Base-by-base conservation (phyloP, 768 basidiomycete species). In the Auriscalpium orientale region DNA sequence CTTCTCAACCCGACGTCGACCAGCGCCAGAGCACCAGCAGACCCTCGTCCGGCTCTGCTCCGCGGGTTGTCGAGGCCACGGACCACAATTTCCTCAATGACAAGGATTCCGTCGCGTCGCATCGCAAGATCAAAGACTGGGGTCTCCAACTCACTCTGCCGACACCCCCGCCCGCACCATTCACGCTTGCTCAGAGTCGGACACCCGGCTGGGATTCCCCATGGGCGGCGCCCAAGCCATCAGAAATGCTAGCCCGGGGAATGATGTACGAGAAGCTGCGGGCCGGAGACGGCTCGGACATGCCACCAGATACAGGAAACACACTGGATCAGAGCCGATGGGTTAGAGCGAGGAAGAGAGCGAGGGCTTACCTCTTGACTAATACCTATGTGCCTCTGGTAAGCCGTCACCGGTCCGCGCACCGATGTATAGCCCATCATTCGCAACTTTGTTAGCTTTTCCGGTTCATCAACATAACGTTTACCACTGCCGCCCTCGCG, bases 341-440 rank as follows among this genome's bases (percentile, higher is more conserved):
- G 67, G 58, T 69, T 58, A 58, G 67, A 57, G 64, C 72, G 46
- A 74, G 63, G 65, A 84, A 82, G 63, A 73, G 76, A 45, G 62
- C 87, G 49, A 79, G 87, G 49, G 67, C 73, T 9, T 93, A 89
- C 63, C 79, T 91, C 57, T 71, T 93, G 45, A 80, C 77, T 49
- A 89, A 92, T 61, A 70, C 79, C 53, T 90, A 90, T 67, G 86
- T 90, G 51, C 91, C 91, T 50, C 66, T 93, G 73, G 91, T 91
- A 62, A 53, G 81, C 70, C 21, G 21, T 51, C 37, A 35, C 38
- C 38, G 13, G 10, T 28, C 28, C 28, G n/a, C 44, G 36, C 33
- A 33, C 20, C 33, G 48, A 43, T 45, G 4, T 34, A 35, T 5
- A 11, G n/a, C 5, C 46, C 35, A 11, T 13, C 49, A 53, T 35